phyloP scores from a whole-genome alignment of 2,329 filamentous ascomycete genomes.

The Ceratocystis lukuohia region DNA sequence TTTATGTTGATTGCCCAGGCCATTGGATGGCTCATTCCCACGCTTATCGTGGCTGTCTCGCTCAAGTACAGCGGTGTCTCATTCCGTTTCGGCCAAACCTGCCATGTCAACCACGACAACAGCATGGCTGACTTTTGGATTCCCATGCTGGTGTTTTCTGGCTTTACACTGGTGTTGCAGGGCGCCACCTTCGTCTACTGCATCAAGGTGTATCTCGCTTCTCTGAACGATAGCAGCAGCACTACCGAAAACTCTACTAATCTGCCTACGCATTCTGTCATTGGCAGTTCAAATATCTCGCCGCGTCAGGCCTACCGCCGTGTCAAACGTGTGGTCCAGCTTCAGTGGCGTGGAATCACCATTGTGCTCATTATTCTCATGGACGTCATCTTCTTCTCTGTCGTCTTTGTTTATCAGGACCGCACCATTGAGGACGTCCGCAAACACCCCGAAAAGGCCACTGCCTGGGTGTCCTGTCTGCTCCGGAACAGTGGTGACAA shows the following conservation, averaged over 20 bases:
- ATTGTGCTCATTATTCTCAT: conserved; percentile 81
- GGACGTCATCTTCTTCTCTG: conserved; percentile 86
- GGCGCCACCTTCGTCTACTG: conserved; percentile 82
- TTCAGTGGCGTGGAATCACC: conserved; percentile 88
- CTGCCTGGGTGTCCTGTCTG: conserved; percentile 64
- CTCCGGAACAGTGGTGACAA: conserved; percentile 44
- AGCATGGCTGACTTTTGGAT: conserved; percentile 82
- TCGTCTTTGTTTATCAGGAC: conserved; percentile 82
- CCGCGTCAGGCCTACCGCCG: conserved; percentile 80
- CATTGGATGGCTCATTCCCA: conserved; percentile 72
- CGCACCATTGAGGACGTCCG: conserved; percentile 50
- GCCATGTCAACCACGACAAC: conserved; percentile 84
- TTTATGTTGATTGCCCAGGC: conserved; percentile 81
- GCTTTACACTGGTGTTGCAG: conserved; percentile 64
- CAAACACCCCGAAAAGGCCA: conserved; percentile 39
- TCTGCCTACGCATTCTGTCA: conserved; percentile 55
- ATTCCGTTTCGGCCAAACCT: conserved; percentile 81
- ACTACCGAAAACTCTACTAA: conserved; percentile 54
- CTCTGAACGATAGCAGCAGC: conserved; percentile 57
- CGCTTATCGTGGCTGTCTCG: conserved; percentile 59
- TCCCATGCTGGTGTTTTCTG: conserved; percentile 67
- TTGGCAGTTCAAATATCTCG: conserved; percentile 62
- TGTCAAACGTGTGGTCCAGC: conserved; percentile 69
- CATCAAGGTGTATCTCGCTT: conserved; percentile 83
- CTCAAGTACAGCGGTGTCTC: conserved; percentile 82